Percentiles rank a stretch among this genome's conserved stretches.
These are phyloP conservation scores for Sporopachydermia quercuum DNA, from an alignment of 805 yeast genomes.

Conservation along the genomic window DNA sequence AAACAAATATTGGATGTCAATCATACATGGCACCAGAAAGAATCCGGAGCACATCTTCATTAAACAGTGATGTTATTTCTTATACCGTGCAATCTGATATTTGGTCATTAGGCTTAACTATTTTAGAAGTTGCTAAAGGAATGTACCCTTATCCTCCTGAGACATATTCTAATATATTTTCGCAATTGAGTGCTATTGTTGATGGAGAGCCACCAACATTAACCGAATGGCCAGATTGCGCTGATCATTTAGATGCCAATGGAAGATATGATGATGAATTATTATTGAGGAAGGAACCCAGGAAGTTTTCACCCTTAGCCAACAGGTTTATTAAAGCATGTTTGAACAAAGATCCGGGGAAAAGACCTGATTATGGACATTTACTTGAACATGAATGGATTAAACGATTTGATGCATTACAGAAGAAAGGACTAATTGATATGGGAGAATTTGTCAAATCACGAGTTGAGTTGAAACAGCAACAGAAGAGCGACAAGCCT, in stretches of 20 bases:
- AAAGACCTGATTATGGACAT: conserved; percentile 68
- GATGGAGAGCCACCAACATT: conserved; percentile 84
- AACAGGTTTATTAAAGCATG: conserved; percentile 19
- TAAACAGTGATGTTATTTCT: conserved; percentile 40
- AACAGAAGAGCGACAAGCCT: no score
- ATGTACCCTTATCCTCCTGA: conserved; percentile 95
- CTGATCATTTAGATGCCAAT: conserved; percentile 42
- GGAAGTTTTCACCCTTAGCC: conserved; percentile 11
- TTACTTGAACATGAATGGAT: conserved; percentile 81
- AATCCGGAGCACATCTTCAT: conserved; percentile 37
- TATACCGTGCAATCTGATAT: conserved; percentile 91
- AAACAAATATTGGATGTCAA: conserved; percentile 95
- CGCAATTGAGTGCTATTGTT: conserved; percentile 92
- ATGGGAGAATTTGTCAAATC: conserved; percentile 22
- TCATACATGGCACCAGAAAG: conserved; percentile 98
- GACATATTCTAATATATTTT: conserved; percentile 76
- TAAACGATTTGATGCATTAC: conserved; percentile 20
- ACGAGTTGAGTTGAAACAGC: conserved; percentile 3
- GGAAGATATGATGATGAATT: conserved; percentile 62
- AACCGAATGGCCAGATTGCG: conserved; percentile 24
- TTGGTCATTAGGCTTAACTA: conserved; percentile 85
- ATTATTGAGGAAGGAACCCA: conserved; percentile 20
- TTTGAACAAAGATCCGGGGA: conserved; percentile 64
- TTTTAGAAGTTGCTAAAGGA: conserved; percentile 82
- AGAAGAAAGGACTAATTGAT: conserved; percentile 24